Evolutionary conservation across 2,329 filamentous ascomycete genomes (phyloP).

Genomic region (Trichoderma hamatum): DNA sequence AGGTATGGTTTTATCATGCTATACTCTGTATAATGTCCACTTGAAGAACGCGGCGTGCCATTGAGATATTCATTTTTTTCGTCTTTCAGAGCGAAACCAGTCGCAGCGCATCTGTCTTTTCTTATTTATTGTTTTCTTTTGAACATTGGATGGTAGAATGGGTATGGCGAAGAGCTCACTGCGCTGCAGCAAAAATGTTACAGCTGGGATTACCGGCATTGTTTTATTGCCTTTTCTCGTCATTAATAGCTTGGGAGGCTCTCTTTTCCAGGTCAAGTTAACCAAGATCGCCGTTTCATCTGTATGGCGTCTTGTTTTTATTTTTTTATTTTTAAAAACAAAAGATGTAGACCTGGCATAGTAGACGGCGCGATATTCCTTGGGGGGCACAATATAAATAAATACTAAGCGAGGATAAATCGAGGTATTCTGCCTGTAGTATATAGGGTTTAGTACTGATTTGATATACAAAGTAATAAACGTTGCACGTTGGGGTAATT

Average conservation of each 20-base stretch:
- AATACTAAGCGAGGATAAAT: conserved; percentile 18
- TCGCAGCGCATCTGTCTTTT: conserved; percentile 24
- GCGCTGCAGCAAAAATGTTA: conserved; percentile 22
- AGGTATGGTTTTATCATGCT: conserved; percentile 3
- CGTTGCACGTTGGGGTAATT: conserved; percentile 12
- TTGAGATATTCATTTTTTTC: conserved; percentile 14
- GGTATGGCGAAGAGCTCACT: conserved; percentile 20
- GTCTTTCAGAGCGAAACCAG: conserved; percentile 16
- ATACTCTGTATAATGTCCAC: conserved; percentile 13
- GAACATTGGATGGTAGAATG: conserved; percentile 26
- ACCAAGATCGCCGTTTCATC: neutral
- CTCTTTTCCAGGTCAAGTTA: neutral
- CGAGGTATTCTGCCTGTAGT: conserved; percentile 18
- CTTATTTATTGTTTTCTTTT: conserved; percentile 22
- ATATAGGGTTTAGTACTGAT: conserved; percentile 21
- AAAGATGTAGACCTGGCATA: conserved; percentile 14
- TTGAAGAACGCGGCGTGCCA: conserved; percentile 22
- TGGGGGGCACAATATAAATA: conserved; percentile 14
- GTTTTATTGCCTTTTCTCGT: conserved; percentile 10
- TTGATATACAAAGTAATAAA: conserved; percentile 21
- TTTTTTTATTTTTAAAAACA: neutral
- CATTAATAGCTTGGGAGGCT: conserved; percentile 3
- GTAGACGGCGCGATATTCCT: conserved; percentile 21
- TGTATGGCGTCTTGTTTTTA: neutral
- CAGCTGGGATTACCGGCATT: conserved; percentile 21